Percentiles rank a stretch among this genome's conserved stretches.
Conservation (phyloP, 139 green algal species). For the Chara braunii region DNA sequence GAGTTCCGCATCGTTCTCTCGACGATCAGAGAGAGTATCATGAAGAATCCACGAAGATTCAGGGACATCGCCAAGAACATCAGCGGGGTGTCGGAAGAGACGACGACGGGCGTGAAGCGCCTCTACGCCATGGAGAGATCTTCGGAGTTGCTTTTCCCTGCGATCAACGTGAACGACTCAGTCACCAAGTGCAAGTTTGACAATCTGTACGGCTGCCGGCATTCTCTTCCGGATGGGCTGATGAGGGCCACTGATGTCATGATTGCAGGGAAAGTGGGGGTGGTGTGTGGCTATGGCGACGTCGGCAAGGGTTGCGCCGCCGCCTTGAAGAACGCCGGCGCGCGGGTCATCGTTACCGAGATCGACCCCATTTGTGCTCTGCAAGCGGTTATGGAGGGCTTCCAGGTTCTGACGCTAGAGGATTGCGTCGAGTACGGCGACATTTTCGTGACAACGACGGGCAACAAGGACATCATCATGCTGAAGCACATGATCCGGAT, state of each 20-base stretch:
- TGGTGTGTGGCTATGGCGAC: slow-evolving; percentile 93
- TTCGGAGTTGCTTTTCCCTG: slow-evolving; percentile 90
- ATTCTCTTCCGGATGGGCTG: slow-evolving; percentile 98
- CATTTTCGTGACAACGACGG: slow-evolving; percentile 99
- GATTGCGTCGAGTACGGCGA: slow-evolving; percentile 74
- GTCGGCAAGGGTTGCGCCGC: slow-evolving; percentile 95
- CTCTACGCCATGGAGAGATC: slow-evolving; percentile 95
- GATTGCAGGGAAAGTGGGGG: slow-evolving; percentile 64
- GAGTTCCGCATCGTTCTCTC: slow-evolving; percentile 95
- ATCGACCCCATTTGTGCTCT: slow-evolving; percentile 98
- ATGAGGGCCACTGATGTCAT: slow-evolving; percentile 99
- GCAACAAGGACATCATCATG: slow-evolving; percentile 99
- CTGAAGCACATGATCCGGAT: slow-evolving; percentile 93
- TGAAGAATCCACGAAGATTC: slow-evolving; percentile 58
- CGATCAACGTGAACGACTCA: slow-evolving; percentile 99
- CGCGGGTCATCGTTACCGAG: slow-evolving; percentile 83
- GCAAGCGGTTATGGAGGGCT: slow-evolving; percentile 80
- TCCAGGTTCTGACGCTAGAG: slow-evolving; percentile 62
- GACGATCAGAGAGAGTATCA: slow-evolving; percentile 78
- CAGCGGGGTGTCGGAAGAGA: slow-evolving; percentile 97
- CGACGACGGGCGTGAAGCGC: slow-evolving; percentile 98
- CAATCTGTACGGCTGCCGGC: slow-evolving; percentile 99
- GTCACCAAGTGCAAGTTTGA: slow-evolving; percentile 99
- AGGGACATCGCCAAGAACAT: slow-evolving; percentile 72
- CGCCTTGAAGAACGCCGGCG: slow-evolving; percentile 94